phyloP scores from a whole-genome alignment of 164 flowering plant genomes.

The Vitis riparia region DNA sequence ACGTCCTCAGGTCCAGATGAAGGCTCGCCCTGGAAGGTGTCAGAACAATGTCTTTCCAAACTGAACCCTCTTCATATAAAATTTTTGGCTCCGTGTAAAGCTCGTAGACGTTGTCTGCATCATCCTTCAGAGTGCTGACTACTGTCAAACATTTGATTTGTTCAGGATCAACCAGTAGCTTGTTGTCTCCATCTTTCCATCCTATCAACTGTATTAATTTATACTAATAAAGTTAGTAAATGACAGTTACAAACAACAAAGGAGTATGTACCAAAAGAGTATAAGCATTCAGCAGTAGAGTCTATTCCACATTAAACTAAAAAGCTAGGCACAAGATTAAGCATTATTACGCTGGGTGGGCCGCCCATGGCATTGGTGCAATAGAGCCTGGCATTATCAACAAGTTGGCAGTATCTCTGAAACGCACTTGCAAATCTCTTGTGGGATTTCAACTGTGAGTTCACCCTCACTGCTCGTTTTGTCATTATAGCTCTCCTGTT shows the following conservation, averaged over 20 bases:
- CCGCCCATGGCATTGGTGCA: slow-evolving; percentile 63
- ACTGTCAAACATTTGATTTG: slow-evolving; percentile 50
- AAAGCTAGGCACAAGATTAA: not conserved
- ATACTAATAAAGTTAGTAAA: not conserved
- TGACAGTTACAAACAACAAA: no score
- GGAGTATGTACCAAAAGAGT: no score
- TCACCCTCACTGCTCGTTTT: slow-evolving; percentile 91
- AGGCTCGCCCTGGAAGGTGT: slow-evolving; percentile 43
- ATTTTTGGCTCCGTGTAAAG: slow-evolving; percentile 43
- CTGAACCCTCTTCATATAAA: slow-evolving; percentile 30
- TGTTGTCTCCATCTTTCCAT: slow-evolving; percentile 73
- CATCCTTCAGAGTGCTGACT: slow-evolving; percentile 50
- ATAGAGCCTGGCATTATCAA: slow-evolving; percentile 82
- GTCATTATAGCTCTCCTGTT: slow-evolving; percentile 79
- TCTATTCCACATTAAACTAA: no score
- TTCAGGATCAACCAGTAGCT: slow-evolving; percentile 66
- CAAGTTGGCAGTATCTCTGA: slow-evolving; percentile 65
- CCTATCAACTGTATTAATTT: slow-evolving; percentile 59
- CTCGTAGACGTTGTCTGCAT: slow-evolving; percentile 72
- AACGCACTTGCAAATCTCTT: slow-evolving; percentile 89
- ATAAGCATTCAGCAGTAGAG: no score
- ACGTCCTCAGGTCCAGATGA: slow-evolving; percentile 55
- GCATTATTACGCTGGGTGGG: slow-evolving; percentile 59
- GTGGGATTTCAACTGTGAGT: slow-evolving; percentile 84
- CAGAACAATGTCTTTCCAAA: slow-evolving; percentile 66